Percentiles rank a stretch among this genome's conserved stretches.
These are phyloP conservation scores for Aphanomyces euteiches DNA, from an alignment of 352 stramenopile genomes.

Conservation along the genomic window DNA sequence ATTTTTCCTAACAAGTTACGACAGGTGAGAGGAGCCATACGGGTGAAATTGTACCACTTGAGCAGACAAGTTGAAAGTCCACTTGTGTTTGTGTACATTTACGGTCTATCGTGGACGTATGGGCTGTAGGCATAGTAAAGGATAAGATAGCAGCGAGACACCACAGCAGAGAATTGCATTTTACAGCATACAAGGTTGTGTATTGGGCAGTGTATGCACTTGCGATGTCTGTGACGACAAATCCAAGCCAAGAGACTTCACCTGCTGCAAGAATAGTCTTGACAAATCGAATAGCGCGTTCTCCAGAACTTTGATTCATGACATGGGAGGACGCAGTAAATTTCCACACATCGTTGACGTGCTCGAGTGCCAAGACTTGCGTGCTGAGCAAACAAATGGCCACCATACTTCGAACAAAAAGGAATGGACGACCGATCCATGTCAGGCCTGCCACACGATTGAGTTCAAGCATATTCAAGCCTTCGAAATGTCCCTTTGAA, in stretches of 20 bases:
- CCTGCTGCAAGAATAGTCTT: conserved; percentile 12
- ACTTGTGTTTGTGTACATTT: neutral
- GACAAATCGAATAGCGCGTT: neutral
- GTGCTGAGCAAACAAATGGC: conserved; percentile 17
- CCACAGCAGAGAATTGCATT: conserved; percentile 21
- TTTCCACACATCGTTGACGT: neutral
- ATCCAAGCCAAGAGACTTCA: conserved; percentile 5
- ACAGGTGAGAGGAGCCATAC: neutral
- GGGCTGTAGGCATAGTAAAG: neutral
- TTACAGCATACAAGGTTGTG: neutral
- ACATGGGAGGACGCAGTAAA: neutral
- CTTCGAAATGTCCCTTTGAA: neutral
- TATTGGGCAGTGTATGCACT: conserved; percentile 16
- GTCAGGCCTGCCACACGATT: conserved; percentile 18
- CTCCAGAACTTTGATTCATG: neutral
- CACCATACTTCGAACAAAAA: neutral
- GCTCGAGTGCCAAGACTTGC: neutral
- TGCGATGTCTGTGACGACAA: conserved; percentile 2
- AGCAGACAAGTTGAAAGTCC: conserved; percentile 25
- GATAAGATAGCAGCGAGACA: neutral
- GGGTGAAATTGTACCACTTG: conserved; percentile 1
- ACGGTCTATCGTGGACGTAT: neutral
- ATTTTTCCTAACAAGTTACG: neutral
- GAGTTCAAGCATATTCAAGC: conserved; percentile 15
- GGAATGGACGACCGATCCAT: conserved; percentile 23